Conservation (phyloP, 2,329 filamentous ascomycete genomes). For the Sordariomycetes sp. region DNA sequence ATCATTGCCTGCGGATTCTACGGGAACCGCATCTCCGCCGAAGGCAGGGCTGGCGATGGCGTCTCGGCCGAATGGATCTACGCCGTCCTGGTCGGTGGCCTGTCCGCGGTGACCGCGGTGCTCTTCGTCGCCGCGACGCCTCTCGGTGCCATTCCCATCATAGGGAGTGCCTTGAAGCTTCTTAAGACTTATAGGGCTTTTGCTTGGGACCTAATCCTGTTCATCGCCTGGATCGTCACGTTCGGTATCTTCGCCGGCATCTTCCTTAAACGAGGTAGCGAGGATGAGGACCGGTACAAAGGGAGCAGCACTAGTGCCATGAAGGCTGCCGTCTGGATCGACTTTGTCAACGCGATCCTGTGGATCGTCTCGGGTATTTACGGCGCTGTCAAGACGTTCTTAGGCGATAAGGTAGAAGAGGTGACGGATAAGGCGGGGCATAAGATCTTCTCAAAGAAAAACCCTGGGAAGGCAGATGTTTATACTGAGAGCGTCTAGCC, state of each 20-base stretch:
- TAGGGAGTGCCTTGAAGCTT: conserved; percentile 18
- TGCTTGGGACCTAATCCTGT: conserved; percentile 27
- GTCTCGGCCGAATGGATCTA: conserved; percentile 48
- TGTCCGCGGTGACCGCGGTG: conserved; percentile 38
- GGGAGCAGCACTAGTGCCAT: conserved; percentile 33
- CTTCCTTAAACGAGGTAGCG: conserved; percentile 40
- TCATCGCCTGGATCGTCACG: conserved; percentile 45
- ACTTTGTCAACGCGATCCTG: conserved; percentile 51
- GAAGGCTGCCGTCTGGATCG: conserved; percentile 62
- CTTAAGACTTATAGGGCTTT: conserved; percentile 28
- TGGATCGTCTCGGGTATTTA: conserved; percentile 42
- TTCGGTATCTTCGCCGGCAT: conserved; percentile 63
- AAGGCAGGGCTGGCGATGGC: conserved; percentile 19
- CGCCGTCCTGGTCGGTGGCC: conserved; percentile 42
- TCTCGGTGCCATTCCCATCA: conserved; percentile 16
- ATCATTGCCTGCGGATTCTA: conserved; percentile 59
- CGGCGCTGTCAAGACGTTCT: conserved; percentile 23
- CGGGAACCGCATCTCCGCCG: conserved; percentile 41
- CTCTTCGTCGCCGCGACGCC: conserved; percentile 24
- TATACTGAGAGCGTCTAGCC: conserved; percentile 17
- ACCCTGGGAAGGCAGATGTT: conserved; percentile 10
- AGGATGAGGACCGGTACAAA: conserved; percentile 34
- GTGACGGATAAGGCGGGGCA: conserved; percentile 21
- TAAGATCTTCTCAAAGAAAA: conserved; percentile 23
- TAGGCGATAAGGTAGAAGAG: conserved; percentile 25